Conservation (phyloP, 176 grass and related monocot species). For the Dendrocalamus sinicus region DNA sequence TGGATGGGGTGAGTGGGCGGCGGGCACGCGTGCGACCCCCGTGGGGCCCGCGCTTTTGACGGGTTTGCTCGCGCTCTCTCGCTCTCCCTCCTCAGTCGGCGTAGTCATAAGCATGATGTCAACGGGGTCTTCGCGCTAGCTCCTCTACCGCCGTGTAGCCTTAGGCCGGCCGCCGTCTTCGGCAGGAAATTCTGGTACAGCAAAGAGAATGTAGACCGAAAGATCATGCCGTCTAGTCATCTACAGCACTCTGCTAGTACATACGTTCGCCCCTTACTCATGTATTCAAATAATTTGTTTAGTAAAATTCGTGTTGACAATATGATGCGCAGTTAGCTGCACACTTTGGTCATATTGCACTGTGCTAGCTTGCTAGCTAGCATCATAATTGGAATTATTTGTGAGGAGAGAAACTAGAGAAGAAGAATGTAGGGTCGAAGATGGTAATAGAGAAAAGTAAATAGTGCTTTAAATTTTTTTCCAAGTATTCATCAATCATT, state of each 20-base stretch:
- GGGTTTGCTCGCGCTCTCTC: background rate
- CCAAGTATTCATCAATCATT: too few species aligned
- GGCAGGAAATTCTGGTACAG: background rate
- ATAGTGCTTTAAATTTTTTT: too few species aligned
- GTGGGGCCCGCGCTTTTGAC: slow-evolving; percentile 54
- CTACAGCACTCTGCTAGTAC: background rate
- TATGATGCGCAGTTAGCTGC: background rate
- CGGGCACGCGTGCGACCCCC: slow-evolving; percentile 59
- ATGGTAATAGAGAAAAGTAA: too few species aligned
- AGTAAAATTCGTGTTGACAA: slow-evolving; percentile 4
- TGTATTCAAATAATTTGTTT: background rate
- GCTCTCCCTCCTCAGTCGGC: background rate
- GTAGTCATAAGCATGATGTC: slow-evolving; percentile 46
- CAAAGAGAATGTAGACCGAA: background rate
- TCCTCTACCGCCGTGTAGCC: background rate
- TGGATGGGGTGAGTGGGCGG: slow-evolving; percentile 49
- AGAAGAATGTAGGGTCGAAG: background rate
- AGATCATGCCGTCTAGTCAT: background rate
- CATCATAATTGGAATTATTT: background rate
- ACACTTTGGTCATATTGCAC: background rate
- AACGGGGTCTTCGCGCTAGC: slow-evolving; percentile 13
- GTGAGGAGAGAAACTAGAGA: too few species aligned
- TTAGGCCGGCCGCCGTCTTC: slow-evolving; percentile 43
- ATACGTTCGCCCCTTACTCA: background rate
- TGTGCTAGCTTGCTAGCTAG: background rate